A percentile compares a stretch with the other conserved stretches of the same genome.
These are phyloP conservation scores for Davidsoniella virescens DNA, from an alignment of 2,329 filamentous ascomycete genomes.

Conservation along the genomic window DNA sequence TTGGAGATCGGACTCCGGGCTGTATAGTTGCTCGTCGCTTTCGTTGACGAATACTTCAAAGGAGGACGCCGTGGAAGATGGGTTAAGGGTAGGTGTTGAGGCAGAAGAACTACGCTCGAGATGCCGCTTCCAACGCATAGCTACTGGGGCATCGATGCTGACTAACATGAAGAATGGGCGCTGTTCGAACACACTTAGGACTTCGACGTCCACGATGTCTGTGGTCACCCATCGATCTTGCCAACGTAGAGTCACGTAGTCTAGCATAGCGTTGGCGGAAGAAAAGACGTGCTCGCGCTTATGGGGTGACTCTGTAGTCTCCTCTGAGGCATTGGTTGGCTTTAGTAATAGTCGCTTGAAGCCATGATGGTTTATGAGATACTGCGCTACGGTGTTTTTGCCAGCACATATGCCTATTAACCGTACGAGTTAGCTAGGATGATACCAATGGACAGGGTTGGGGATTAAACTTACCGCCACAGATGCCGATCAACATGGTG, in stretches of 20 bases:
- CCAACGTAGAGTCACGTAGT: slow-evolving; percentile 79
- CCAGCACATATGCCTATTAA: slow-evolving; percentile 72
- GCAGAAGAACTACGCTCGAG: slow-evolving; percentile 27
- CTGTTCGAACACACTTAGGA: slow-evolving; percentile 58
- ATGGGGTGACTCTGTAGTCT: slow-evolving; percentile 33
- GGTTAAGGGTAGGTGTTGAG: slow-evolving; percentile 13
- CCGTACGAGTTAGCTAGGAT: not conserved
- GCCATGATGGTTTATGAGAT: slow-evolving; percentile 67
- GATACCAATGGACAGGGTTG: not conserved
- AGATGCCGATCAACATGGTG: slow-evolving; percentile 60
- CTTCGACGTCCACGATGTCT: slow-evolving; percentile 56
- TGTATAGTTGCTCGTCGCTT: slow-evolving; percentile 65
- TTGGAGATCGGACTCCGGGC: slow-evolving; percentile 45
- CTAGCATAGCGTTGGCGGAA: slow-evolving; percentile 51
- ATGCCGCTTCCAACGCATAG: slow-evolving; percentile 68
- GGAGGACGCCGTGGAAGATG: slow-evolving; percentile 16
- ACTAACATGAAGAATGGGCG: slow-evolving; percentile 88
- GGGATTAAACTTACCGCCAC: slow-evolving; percentile 39
- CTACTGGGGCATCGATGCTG: slow-evolving; percentile 79
- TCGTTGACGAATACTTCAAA: slow-evolving; percentile 40
- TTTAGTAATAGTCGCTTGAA: slow-evolving; percentile 58
- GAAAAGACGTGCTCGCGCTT: slow-evolving; percentile 30
- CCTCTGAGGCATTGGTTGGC: slow-evolving; percentile 28
- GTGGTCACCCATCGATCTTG: slow-evolving; percentile 71
- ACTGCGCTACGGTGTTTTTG: slow-evolving; percentile 77